Evolutionary conservation across 805 yeast genomes (phyloP), one percentile per base, ranked within the genome.

Genomic region (Cyberlindnera xishuangbannaensis): DNA sequence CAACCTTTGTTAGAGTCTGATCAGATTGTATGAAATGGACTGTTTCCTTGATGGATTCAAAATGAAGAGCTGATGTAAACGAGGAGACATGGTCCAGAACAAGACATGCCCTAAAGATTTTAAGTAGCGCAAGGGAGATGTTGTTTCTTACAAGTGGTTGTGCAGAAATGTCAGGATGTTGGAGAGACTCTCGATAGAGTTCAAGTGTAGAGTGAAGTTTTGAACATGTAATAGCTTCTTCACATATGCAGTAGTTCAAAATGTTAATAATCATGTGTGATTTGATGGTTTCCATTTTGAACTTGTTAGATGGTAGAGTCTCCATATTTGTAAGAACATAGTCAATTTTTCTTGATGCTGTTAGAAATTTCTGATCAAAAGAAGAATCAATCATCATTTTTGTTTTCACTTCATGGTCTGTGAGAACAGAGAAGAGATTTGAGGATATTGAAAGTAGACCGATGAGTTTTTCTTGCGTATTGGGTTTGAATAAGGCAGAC

Each of bases 341-440:
- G 22, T 49, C 51, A 4, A 51, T 37, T 18, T 40, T 51, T 37
- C 56, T 43, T 0, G 47, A 30, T 4, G 43, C 50, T 2, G 51
- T 36, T 23, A 51, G 55, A 34, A 51, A 41, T 8, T 34, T 35
- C 15, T 38, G 47, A 21, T 52, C 56, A 25, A 39, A 40, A 2
- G 54, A 37, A 5, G 34, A 8, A 19, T 45, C 48, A 15, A 52
- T 27, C 36, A 48, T 27, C 30, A 52, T 19, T n/a, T 42, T 46
- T 17, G 31, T 37, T 31, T 38, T 37, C 18, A 51, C 35, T 15
- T 47, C 52, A 7, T 34, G 16, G 24, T 50, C 52, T 9, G 47
- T 44, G 30, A 52, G 25, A 1, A 51, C 26, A 4, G 51, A 48
- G 21, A 51, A 45, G 14, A 51, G 22, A 15, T 50, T 51, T 4